Base-by-base conservation (phyloP, 208 protist species). In the Perkinsela sp. region DNA sequence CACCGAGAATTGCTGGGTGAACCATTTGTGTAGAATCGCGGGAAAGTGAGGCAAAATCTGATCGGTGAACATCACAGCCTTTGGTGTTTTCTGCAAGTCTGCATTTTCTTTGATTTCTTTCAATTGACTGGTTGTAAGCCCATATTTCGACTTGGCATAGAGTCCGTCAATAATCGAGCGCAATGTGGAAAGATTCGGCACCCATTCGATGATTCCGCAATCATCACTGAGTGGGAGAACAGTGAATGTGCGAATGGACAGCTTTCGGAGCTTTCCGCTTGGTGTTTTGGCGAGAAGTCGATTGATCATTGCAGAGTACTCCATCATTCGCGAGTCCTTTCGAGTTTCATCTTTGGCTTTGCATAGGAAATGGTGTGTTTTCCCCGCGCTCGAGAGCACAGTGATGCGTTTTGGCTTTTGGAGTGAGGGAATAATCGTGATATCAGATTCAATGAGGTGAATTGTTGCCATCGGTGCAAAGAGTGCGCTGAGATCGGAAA, bases 321-420 rank as follows among this genome's bases (percentile, higher is more conserved):
- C 92, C 90, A 96, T 96, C 80, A 96, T 93, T 30, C 93, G 83
- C 66, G 87, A 90, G 73, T 97, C 93, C 73, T 96, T 94, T 22
- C 88, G 81, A 2, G 88, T 84, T 70, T 94, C 90, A 75, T 96
- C 92, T 70, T 88, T 82, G 0, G 88, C 70, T 71, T 96, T 96
- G 73, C 83, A 93, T 0, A 95, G 75, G 70, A 95, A 95, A 15
- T 75, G 75, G 66, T 93, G 77, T 1, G 32, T 68, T 0, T 76
- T 66, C 1, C 90, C 89, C 28, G 90, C 78, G 70, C 68, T 76
- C 30, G 79, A 90, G 31, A 76, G 48, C 29, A 95, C 79, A 48
- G 71, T 79, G 48, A 96, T 82, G 1, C 89, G 85, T 77, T 93
- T 93, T 29, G 92, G 92, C 72, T 86, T 88, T 73, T 93, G 87